Base-by-base conservation (phyloP, 2,329 filamentous ascomycete genomes). In the Xylogone sp. region DNA sequence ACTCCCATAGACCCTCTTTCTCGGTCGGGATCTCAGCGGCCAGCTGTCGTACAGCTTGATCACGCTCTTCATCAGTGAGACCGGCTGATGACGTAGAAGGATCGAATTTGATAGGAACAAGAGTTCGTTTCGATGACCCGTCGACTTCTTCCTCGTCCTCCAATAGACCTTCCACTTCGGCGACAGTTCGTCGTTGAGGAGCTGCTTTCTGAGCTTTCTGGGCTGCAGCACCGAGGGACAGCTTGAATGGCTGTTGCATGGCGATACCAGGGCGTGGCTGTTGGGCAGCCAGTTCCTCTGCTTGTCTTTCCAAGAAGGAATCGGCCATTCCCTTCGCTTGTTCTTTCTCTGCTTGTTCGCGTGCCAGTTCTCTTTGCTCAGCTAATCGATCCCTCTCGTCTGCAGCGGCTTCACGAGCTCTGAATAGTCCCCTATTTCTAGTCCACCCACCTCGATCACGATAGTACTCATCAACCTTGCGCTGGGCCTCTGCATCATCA, bases 131-230 rank as follows among this genome's bases (percentile, higher is more conserved):
- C 4, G 82, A 81, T 20, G 80, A 79, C 46, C 78, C 74, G 46
- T 87, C 82, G n/a, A 75, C 75, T 56, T 94, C 88, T 65, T 97
- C 94, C 69, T 97, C 94, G 69, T 97, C 92, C 71, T 97, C 94
- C 58, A 99, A 77, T 1, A 99, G 77, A 27, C 90, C 90, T 74
- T 97, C 94, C 50, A 99, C 90, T 66, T 99, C 94, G 51, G 91
- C 91, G 55, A 96, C 86, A 0, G 90, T 96, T 54, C 91, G 87
- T 53, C 89, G 82, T 52, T 81, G 76, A 0, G 81, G 73, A 13
- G 77, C 76, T 5, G 77, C 77, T 49, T 81, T 71, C 50, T 78
- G 78, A 16, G 78, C 79, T 64, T 83, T 90, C 68, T 95, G 90
- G 0, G 90, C 89, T 0, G 92, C 90, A 1, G 90, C 90, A 49